phyloP scores from a whole-genome alignment of 169 alveolate species.

The Pseudocohnilembus persalinus region DNA sequence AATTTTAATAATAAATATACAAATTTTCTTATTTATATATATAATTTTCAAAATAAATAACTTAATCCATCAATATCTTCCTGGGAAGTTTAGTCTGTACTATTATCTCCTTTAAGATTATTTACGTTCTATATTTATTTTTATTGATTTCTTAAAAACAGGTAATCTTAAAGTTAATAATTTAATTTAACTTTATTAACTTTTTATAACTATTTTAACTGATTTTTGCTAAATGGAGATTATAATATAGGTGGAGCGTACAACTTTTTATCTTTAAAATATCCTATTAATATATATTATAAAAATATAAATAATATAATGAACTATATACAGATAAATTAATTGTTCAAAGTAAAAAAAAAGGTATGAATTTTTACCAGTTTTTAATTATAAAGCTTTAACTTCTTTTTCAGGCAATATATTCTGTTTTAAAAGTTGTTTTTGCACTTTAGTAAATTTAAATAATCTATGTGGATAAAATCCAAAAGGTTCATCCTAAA shows the following conservation, averaged over 20 bases:
- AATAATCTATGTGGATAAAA: not conserved
- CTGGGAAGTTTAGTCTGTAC: no score
- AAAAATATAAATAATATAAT: no score
- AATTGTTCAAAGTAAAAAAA: no score
- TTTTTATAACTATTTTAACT: not conserved
- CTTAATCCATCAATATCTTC: no score
- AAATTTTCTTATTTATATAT: no score
- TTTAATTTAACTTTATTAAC: not conserved
- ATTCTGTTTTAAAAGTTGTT: no score
- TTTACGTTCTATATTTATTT: no score
- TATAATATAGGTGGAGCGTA: not conserved
- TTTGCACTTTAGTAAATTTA: not conserved
- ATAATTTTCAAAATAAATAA: no score
- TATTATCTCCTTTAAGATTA: no score
- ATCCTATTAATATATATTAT: not conserved
- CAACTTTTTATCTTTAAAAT: not conserved
- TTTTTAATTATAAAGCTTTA: not conserved
- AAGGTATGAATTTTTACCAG: not conserved
- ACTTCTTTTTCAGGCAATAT: not conserved
- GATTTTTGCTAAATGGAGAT: not conserved
- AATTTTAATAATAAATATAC: no score
- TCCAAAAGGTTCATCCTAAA: not conserved
- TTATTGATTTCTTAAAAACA: not conserved
- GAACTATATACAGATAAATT: no score
- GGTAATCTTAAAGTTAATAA: not conserved